phyloP scores from a whole-genome alignment of 352 stramenopile genomes.

The Phytophthora sp. region DNA sequence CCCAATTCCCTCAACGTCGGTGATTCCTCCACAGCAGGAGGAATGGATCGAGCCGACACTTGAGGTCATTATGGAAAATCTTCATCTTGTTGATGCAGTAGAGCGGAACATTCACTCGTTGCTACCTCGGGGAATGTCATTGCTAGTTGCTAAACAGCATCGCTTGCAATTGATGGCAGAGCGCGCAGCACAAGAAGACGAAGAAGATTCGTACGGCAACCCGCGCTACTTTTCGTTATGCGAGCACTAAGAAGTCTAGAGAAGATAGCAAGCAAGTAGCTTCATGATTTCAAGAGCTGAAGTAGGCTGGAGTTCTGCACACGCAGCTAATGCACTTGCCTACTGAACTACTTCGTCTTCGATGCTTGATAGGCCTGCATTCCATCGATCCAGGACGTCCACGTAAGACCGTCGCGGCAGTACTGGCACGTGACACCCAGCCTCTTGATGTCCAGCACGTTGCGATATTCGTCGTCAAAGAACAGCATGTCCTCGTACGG shows the following conservation, averaged over 20 bases:
- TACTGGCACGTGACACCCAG: conserved; percentile 79
- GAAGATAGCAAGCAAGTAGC: too few relatives aligned
- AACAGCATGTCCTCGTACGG: conserved; percentile 96
- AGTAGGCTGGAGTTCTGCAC: too few relatives aligned
- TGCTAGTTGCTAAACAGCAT: conserved; percentile 23
- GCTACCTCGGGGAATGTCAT: conserved; percentile 27
- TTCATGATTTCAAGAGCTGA: too few relatives aligned
- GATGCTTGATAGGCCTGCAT: too few relatives aligned
- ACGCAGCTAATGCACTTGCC: neutral
- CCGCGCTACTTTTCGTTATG: conserved; percentile 4
- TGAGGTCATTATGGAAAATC: neutral
- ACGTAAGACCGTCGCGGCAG: conserved; percentile 74
- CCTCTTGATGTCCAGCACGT: conserved; percentile 64
- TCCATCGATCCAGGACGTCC: conserved; percentile 62
- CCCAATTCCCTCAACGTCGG: conserved; percentile 39
- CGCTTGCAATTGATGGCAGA: conserved; percentile 35
- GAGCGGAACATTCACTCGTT: conserved; percentile 21
- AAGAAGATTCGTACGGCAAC: neutral
- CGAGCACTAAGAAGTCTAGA: conserved; percentile 1
- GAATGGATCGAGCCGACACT: conserved; percentile 27
- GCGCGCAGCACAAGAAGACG: conserved; percentile 10
- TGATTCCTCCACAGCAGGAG: conserved; percentile 47
- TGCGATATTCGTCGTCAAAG: conserved; percentile 93
- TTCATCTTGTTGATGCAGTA: conserved; percentile 14
- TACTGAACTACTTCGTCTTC: too few relatives aligned